These are phyloP conservation scores for Fonsecaea multimorphosa DNA, from an alignment of 2,329 filamentous ascomycete genomes.

Conservation along the genomic window DNA sequence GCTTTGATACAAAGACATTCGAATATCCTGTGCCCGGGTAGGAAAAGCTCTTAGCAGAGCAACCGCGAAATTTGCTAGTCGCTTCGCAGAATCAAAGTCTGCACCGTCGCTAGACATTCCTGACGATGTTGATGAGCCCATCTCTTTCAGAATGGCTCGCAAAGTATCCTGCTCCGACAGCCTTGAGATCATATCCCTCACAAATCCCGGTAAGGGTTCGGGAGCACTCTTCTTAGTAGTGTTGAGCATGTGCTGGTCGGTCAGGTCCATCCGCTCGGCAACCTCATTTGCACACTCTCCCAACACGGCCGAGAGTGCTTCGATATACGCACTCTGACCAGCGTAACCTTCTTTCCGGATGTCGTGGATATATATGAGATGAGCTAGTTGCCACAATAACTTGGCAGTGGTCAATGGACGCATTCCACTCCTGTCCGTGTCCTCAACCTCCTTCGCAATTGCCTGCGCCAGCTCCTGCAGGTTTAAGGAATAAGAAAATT, in stretches of 20 bases:
- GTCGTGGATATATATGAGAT: constrained; percentile 64
- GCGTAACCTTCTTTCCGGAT: constrained; percentile 43
- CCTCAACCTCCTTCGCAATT: constrained; percentile 25
- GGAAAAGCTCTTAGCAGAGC: constrained; percentile 87
- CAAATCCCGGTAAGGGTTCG: constrained; percentile 56
- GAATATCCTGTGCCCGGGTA: constrained; percentile 79
- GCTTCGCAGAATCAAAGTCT: constrained; percentile 66
- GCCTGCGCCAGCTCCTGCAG: constrained; percentile 23
- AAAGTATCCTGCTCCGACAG: constrained; percentile 51
- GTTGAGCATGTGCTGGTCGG: constrained; percentile 38
- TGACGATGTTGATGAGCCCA: constrained; percentile 31
- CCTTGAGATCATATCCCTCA: constrained; percentile 69
- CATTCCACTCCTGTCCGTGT: constrained; percentile 42
- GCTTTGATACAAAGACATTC: constrained; percentile 90
- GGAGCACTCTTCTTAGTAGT: constrained; percentile 36
- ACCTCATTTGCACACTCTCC: constrained; percentile 63
- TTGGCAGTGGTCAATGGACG: constrained; percentile 49
- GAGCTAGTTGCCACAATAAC: constrained; percentile 63
- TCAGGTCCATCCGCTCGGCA: constrained; percentile 55
- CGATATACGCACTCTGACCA: constrained; percentile 59
- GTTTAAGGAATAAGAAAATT: constrained; percentile 23
- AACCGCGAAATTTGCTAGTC: constrained; percentile 84
- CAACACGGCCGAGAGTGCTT: constrained; percentile 61
- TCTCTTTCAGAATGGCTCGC: constrained; percentile 27
- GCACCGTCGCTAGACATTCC: constrained; percentile 41